Percentiles rank a stretch among this genome's conserved stretches.
Evolutionary conservation across 2,329 filamentous ascomycete genomes (phyloP).

Genomic region (Sporothrix protearum): DNA sequence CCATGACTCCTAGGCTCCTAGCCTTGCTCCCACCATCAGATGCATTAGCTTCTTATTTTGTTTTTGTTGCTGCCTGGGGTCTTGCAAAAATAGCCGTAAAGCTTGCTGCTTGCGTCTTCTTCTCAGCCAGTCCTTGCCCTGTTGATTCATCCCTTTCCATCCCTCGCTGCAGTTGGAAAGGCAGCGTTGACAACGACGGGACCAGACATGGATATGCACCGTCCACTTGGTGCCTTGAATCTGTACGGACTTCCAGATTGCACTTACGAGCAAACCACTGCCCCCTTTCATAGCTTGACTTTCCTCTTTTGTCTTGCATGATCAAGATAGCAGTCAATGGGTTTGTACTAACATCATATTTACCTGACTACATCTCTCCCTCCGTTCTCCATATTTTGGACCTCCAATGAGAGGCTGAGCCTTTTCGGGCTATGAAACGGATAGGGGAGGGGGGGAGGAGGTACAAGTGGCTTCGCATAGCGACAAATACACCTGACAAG

Average conservation of each 20-base stretch:
- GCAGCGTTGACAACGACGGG: not conserved
- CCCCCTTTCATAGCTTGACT: not conserved
- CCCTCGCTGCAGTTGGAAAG: not conserved
- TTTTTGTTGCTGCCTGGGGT: slow-evolving; percentile 14
- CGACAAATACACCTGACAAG: not conserved
- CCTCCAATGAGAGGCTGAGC: not conserved
- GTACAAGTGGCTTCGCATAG: too few relatives aligned
- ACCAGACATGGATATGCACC: not conserved
- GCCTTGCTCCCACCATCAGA: not conserved
- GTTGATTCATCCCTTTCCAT: not conserved
- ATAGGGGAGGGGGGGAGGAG: too few relatives aligned
- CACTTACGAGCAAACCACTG: not conserved
- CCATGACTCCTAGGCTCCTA: not conserved
- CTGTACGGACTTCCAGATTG: not conserved
- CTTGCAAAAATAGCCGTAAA: not conserved
- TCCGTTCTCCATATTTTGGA: too few relatives aligned
- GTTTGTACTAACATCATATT: too few relatives aligned
- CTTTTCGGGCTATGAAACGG: too few relatives aligned
- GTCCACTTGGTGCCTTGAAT: not conserved
- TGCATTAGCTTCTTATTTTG: not conserved
- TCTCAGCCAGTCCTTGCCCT: not conserved
- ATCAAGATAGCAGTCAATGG: not conserved
- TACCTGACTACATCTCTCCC: not conserved
- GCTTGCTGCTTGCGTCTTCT: not conserved
- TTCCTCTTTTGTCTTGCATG: not conserved